These are phyloP conservation scores for Candida easanensis DNA, from an alignment of 805 yeast species.

Conservation along the genomic window DNA sequence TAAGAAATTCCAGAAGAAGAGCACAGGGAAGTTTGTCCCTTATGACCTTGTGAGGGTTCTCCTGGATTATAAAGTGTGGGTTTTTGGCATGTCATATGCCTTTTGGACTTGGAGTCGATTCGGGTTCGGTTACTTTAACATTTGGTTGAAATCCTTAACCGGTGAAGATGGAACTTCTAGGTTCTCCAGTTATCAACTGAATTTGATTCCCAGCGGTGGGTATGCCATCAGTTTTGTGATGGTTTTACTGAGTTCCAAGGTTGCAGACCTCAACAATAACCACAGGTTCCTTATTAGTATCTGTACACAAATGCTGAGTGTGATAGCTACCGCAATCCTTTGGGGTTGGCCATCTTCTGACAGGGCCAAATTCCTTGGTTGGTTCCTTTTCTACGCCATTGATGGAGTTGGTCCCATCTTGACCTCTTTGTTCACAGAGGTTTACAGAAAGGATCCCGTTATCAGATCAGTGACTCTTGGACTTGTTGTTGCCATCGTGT, in stretches of 20 bases:
- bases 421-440: background rate
- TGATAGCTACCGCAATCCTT: background rate
- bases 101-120: slow-evolving; percentile 7
- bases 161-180: slow-evolving; percentile 27
- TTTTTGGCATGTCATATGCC: slow-evolving; percentile 1
- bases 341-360: background rate
- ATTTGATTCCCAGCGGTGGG: slow-evolving; percentile 13
- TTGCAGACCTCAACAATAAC: slow-evolving; percentile 6
- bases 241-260: slow-evolving; percentile 8
- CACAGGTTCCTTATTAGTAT: background rate
- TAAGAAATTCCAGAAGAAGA: slow-evolving; percentile 4
- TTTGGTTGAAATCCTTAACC: slow-evolving; percentile 41
- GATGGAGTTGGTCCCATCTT: background rate
- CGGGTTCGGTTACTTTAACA: slow-evolving; percentile 41
- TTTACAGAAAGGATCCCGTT: background rate
- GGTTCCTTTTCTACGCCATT: background rate
- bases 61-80: slow-evolving; percentile 6
- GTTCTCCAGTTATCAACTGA: background rate
- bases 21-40: slow-evolving; percentile 1
- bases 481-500: background rate
- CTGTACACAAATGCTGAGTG: background rate
- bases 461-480: background rate
- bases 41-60: slow-evolving; percentile 3
- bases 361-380: slow-evolving; percentile 4
- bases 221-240: slow-evolving; percentile 10